phyloP scores from a whole-genome alignment of 1,139 yeast genomes.

The Fermentozyma sake region DNA sequence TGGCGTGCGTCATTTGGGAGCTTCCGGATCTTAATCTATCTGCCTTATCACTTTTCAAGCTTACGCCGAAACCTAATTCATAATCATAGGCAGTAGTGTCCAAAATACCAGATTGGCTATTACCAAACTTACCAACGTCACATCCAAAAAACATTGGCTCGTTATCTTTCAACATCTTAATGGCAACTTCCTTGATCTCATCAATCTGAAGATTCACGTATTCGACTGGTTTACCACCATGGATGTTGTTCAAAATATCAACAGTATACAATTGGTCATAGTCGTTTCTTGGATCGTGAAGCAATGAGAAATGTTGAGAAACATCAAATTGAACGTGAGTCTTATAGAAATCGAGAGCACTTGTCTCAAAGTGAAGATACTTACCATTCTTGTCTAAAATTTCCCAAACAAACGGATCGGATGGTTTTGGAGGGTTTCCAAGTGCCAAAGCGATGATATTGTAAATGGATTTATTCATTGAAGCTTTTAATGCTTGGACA shows the following conservation, averaged over 20 bases:
- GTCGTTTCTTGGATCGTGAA: conserved; percentile 76
- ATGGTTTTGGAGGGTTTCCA: conserved; percentile 76
- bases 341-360: conserved; percentile 60
- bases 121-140: conserved; percentile 73
- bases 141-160: conserved; percentile 84
- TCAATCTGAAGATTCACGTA: conserved; percentile 66
- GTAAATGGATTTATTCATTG: conserved; percentile 59
- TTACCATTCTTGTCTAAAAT: conserved; percentile 69
- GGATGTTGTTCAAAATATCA: conserved; percentile 68
- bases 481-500: conserved; percentile 30
- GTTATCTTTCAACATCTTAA: conserved; percentile 62
- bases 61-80: conserved; percentile 57
- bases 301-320: conserved; percentile 55
- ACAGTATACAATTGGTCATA: conserved; percentile 61
- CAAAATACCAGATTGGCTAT: conserved; percentile 60
- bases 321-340: conserved; percentile 52
- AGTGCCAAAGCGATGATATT: conserved; percentile 60
- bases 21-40: conserved; percentile 53
- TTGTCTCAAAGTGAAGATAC: conserved; percentile 46
- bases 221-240: conserved; percentile 61
- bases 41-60: conserved; percentile 44
- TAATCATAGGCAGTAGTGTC: conserved; percentile 68
- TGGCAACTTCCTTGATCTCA: conserved; percentile 54
- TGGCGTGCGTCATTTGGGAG: conserved; percentile 80
- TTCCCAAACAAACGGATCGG: conserved; percentile 67